Base-by-base conservation (phyloP, 164 flowering plant genomes). In the Sedum album region DNA sequence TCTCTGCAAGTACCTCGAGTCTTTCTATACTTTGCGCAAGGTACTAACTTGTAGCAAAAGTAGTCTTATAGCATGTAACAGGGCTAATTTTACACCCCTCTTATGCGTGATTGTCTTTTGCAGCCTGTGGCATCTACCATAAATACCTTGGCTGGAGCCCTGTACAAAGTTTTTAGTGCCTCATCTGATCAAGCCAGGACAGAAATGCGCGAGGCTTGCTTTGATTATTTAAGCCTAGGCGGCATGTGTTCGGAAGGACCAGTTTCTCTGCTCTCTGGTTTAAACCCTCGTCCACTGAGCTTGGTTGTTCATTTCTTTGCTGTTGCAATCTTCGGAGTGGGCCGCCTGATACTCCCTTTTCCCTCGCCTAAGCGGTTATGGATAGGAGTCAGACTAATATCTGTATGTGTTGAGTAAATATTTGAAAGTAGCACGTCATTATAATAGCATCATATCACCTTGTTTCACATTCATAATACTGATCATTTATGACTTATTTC, bases 291-390 rank as follows among this genome's bases (percentile, higher is more conserved):
- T n/a, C 66, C 66, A 13, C 25, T 62, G 25, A 62, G 66, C n/a
- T 62, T 62, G 41, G 66, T 62, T 62, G 66, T 62, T 62, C 66
- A 62, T 62, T 62, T 62, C 66, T 62, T 62, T 9, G 66, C 66
- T 31, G 66, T 62, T 2, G 66, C 66, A 62, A 62, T 62, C n/a
- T 62, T 31, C 5, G 66, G 39, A 15, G 66, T 62, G 36, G 66
- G 66, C 39, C 66, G 66, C 66, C 18, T 62, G 39, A 18, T 62
- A 13, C n/a, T 62, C 39, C 66, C 66, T 5, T 62, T 62, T 31
- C 66, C 66, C 41, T 62, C 66, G 5, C 66, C 66, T 6, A 31
- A 62, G 66, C 38, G 39, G 23, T 17, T 62, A 14, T 62, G 66
- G 66, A 62, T 62, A 31, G 66, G 66, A 62, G 66, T 39, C 41